Evolutionary conservation across 176 grass and related monocot genomes (phyloP).

Genomic region (Cenchrus americanus): DNA sequence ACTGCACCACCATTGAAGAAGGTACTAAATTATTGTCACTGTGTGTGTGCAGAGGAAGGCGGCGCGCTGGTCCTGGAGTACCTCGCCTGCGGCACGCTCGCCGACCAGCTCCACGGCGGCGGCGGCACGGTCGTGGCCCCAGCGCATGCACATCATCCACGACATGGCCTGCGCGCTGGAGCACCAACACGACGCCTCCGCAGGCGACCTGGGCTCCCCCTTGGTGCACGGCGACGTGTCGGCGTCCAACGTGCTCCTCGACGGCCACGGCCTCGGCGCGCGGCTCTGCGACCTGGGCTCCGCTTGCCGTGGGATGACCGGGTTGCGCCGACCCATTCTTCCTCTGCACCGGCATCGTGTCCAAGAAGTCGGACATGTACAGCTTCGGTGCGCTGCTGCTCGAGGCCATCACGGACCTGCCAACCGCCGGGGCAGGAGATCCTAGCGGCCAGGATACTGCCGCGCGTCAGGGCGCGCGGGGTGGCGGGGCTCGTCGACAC

Average conservation of each 20-base stretch:
- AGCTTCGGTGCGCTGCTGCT: too few relatives aligned
- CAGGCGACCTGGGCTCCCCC: slow-evolving; percentile 11
- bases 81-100: slow-evolving; percentile 70
- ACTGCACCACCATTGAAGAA: too few relatives aligned
- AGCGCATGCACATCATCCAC: slow-evolving; percentile 64
- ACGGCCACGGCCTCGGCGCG: not conserved
- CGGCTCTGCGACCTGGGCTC: slow-evolving; percentile 89
- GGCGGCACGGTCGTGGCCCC: slow-evolving; percentile 43
- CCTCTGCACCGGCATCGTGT: too few relatives aligned
- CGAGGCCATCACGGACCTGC: too few relatives aligned
- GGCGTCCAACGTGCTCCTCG: slow-evolving; percentile 84
- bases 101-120: slow-evolving; percentile 51
- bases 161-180: slow-evolving; percentile 72
- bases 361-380: too few relatives aligned
- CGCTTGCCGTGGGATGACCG: slow-evolving; percentile 44
- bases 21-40: too few relatives aligned
- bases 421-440: not conserved
- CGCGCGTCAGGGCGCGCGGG: slow-evolving; percentile 20
- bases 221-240: slow-evolving; percentile 88
- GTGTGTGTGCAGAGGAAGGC: slow-evolving; percentile 59
- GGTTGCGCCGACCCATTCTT: too few relatives aligned
- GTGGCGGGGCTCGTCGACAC: slow-evolving; percentile 56
- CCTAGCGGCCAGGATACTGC: slow-evolving; percentile 49
- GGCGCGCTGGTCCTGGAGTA: slow-evolving; percentile 86
- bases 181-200: slow-evolving; percentile 64